Evolutionary conservation across 495 filamentous ascomycete genomes (phyloP).

Genomic region (Aspergillus affinis): DNA sequence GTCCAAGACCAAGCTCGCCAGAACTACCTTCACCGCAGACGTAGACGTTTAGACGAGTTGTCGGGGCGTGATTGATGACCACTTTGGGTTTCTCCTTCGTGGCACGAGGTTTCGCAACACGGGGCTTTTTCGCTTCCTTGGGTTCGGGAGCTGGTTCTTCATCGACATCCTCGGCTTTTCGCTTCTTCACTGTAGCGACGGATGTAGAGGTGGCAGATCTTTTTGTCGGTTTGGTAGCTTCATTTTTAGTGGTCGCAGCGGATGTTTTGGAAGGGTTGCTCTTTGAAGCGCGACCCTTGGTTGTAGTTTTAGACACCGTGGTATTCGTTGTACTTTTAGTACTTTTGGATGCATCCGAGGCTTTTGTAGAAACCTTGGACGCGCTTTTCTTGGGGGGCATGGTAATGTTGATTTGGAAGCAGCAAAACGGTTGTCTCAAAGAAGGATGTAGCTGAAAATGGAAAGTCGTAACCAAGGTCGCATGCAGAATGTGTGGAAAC

Average conservation of each 20-base stretch:
- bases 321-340: slow-evolving; percentile 15
- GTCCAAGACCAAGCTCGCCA: slow-evolving; percentile 67
- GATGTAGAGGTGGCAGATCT: slow-evolving; percentile 19
- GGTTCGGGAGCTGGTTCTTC: slow-evolving; percentile 28
- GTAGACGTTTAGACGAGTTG: slow-evolving; percentile 58
- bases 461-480: background rate
- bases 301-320: slow-evolving; percentile 14
- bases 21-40: slow-evolving; percentile 68
- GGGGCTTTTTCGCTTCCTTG: slow-evolving; percentile 34
- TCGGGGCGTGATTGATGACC: slow-evolving; percentile 47
- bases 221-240: slow-evolving; percentile 17
- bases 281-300: slow-evolving; percentile 17
- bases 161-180: slow-evolving; percentile 37
- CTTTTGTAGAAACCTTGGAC: slow-evolving; percentile 19
- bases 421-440: background rate
- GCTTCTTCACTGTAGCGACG: slow-evolving; percentile 35
- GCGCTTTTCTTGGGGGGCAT: slow-evolving; percentile 41
- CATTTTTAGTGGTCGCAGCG: slow-evolving; percentile 14
- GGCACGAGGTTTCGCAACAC: slow-evolving; percentile 25
- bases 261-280: slow-evolving; percentile 11
- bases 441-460: slow-evolving; percentile 19
- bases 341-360: slow-evolving; percentile 13
- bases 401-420: background rate
- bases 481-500: background rate
- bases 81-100: slow-evolving; percentile 31